Percentiles rank a stretch among this genome's conserved stretches.
phyloP scores from a whole-genome alignment of 2,329 filamentous ascomycete genomes.

The Pestalotiopsis sp. region DNA sequence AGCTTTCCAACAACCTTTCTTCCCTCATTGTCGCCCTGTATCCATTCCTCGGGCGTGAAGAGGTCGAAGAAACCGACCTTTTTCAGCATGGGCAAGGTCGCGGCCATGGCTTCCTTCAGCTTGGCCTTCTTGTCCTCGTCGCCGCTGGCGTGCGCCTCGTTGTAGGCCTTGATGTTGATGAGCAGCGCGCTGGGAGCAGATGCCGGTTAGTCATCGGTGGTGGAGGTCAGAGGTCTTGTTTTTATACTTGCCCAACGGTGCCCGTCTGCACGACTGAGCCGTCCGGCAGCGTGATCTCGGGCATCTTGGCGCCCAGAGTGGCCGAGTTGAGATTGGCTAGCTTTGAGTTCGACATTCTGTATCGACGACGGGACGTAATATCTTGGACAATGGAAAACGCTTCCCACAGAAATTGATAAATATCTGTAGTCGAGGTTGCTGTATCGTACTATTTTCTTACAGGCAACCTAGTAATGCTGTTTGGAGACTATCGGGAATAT shows the following conservation, averaged over 20 bases:
- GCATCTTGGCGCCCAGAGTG: conserved; percentile 26
- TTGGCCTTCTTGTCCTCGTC: conserved; percentile 20
- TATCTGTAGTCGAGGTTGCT: neutral
- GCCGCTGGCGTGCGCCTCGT: conserved; percentile 23
- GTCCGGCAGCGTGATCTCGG: conserved; percentile 28
- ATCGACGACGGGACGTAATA: neutral
- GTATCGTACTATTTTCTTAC: neutral
- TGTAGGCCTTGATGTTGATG: conserved; percentile 29
- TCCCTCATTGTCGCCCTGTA: conserved; percentile 26
- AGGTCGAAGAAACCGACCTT: conserved; percentile 28
- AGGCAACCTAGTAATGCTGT: neutral
- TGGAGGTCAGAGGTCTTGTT: neutral
- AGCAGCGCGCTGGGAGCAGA: conserved; percentile 23
- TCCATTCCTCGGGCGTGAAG: conserved; percentile 29
- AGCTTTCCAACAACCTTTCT: conserved; percentile 25
- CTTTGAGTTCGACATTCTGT: conserved; percentile 4
- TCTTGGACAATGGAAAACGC: neutral
- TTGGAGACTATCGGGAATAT: neutral
- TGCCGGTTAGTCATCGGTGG: neutral
- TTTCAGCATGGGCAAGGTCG: conserved; percentile 25
- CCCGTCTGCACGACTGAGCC: conserved; percentile 31
- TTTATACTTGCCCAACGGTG: conserved; percentile 27
- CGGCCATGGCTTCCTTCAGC: conserved; percentile 23
- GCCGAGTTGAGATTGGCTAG: conserved; percentile 29
- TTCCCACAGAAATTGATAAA: neutral